A percentile compares a stretch with the other conserved stretches of the same genome.
phyloP scores from a whole-genome alignment of 805 yeast genomes.

The Wickerhamiella lipophila region DNA sequence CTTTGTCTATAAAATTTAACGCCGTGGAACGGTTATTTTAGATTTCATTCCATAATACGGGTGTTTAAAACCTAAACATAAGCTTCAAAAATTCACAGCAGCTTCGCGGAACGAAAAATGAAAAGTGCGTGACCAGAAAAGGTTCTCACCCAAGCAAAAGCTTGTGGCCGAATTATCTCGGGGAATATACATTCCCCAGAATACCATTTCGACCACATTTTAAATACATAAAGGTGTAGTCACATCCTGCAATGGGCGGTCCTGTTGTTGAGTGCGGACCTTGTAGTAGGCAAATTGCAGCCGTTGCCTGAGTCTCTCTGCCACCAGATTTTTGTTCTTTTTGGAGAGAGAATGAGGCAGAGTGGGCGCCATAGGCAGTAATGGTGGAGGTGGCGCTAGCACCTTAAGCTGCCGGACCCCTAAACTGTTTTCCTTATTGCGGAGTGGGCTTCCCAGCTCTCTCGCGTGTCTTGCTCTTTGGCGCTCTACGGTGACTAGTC shows the following conservation, averaged over 20 bases:
- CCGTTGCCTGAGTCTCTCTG: constrained; percentile 10
- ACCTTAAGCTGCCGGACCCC: constrained; percentile 1
- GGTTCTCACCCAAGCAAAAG: too few relatives aligned
- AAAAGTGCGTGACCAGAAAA: too few relatives aligned
- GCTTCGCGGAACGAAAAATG: too few relatives aligned
- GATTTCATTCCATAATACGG: too few relatives aligned
- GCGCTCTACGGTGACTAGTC: constrained; percentile 10
- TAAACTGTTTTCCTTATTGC: constrained; percentile 8
- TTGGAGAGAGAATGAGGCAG: background rate
- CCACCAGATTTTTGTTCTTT: constrained; percentile 3
- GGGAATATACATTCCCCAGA: too few relatives aligned
- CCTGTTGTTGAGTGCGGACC: constrained; percentile 12
- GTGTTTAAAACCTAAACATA: too few relatives aligned
- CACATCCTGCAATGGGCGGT: constrained; percentile 8
- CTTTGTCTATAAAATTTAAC: too few relatives aligned
- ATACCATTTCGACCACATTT: too few relatives aligned
- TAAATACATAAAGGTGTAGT: constrained; percentile 2
- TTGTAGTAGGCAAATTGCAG: constrained; percentile 13
- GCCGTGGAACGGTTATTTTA: too few relatives aligned
- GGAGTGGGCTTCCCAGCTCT: constrained; percentile 1
- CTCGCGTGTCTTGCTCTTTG: background rate
- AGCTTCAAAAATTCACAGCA: too few relatives aligned
- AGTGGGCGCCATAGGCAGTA: constrained; percentile 1
- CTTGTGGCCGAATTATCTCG: too few relatives aligned
- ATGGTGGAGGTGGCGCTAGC: constrained; percentile 13